Evolutionary conservation across 2,329 filamentous ascomycete species (phyloP), one percentile per base, ranked within the genome.

Genomic region (Phaeosphaeria sp.): DNA sequence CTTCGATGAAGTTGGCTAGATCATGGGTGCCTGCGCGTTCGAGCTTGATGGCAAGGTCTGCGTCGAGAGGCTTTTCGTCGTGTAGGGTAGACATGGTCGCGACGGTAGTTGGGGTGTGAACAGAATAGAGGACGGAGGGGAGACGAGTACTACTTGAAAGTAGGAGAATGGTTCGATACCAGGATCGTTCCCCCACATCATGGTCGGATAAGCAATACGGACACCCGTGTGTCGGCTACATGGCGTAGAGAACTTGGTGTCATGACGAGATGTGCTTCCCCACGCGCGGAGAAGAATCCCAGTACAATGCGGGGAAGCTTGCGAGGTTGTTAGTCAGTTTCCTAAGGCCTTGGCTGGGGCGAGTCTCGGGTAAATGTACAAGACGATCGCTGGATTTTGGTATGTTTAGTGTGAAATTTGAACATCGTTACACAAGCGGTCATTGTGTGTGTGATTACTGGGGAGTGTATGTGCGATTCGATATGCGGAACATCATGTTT

Each of bases 231-330:
- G 13, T 36, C 30, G n/a, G 42, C 42, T 44, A 44, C 42, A 21
- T 44, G 18, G 17, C 6, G 39, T 42, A 44, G 9, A 7, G 18
- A 17, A 15, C 18, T 44, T 44, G 18, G n/a, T 22, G 44, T 47
- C 44, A 47, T 47, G 44, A 47, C 23, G 44, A 47, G 43, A 21
- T 44, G 44, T 21, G 17, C 44, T 47, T 47, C 44, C 44, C 44
- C 44, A 47, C 44, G 17, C 21, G 22, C 17, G 44, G 44, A 23
- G 44, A 18, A 23, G 44, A 18, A 23, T 36, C 30, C 30, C 9
- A 46, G 43, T 18, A 25, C 11, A 5, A 47, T 47, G 44, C 44
- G 44, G 44, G 44, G 44, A 25, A 47, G 21, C 13, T 44, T 13
- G 7, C 18, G n/a, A 44, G 42, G 30, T 36, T 11, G 30, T 36